Base-by-base conservation (phyloP, 441 rosid species). In the Mallotus japonicus region DNA sequence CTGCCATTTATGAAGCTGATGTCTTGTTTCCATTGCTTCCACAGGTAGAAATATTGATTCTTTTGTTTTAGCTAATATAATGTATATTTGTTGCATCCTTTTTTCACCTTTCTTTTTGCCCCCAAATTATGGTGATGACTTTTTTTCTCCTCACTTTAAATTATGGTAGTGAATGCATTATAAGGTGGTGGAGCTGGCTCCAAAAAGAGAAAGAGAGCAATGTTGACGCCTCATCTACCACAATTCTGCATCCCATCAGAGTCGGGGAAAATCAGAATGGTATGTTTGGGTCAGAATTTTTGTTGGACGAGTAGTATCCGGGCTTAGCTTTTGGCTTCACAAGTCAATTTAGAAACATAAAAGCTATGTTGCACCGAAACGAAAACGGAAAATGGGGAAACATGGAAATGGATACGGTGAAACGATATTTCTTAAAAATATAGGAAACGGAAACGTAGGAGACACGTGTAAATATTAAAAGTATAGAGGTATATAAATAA, bases 1-100 rank as follows among this genome's bases (percentile, higher is more conserved):
- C 82, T 85, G 82, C 89, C 94, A 54, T 90, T 90, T 83, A 94
- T 92, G 97, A 94, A 94, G 89, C 82, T 94, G 80, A 94, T 94
- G 97, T 94, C 99, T 77, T 94, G 99, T 80, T 94, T 90, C 74
- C 96, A 92, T 78, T 94, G 93, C 78, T 92, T 90, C 76, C 99
- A 94, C 83, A 77, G 93, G 97, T 92, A 82, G 73, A 46, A 57
- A 70, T 16, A 24, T 37, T 13, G 60, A 72, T 65, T 71, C 49
- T 61, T 62, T 61, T 61, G 65, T 67, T 61, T 13, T 70, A 47
- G 20, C 19, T 61, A 37, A 60, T 32, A 44, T 19, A 28, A n/a
- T 55, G 51, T 7, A 37, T 55, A 19, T 37, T 14, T 7, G 42
- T 54, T 13, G 34, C 28, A 20, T 42, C 37, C 16, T 46, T 11